These are phyloP conservation scores for Apiosordaria backusii DNA, from an alignment of 495 filamentous ascomycete genomes.

Conservation along the genomic window DNA sequence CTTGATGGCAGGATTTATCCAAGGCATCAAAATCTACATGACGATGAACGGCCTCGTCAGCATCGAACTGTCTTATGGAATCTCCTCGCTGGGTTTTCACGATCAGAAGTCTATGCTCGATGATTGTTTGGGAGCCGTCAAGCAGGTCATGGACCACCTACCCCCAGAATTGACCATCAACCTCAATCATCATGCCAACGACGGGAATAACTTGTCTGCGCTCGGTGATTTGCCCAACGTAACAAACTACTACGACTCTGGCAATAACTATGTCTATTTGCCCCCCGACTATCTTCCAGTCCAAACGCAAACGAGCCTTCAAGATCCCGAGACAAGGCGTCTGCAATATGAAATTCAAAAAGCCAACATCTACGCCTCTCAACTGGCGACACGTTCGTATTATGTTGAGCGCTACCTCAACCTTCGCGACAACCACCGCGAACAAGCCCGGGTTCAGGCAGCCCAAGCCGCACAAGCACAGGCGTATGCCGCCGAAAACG, in stretches of 20 bases:
- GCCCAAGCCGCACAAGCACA: conserved; percentile 17
- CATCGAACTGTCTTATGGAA: conserved; percentile 71
- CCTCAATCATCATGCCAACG: conserved; percentile 23
- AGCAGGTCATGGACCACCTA: conserved; percentile 55
- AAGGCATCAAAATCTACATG: conserved; percentile 66
- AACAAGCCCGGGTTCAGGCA: conserved; percentile 26
- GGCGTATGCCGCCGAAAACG: conserved; percentile 21
- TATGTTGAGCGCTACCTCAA: conserved; percentile 79
- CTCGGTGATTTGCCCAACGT: not conserved
- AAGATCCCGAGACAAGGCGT: conserved; percentile 37
- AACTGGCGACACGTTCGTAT: conserved; percentile 70
- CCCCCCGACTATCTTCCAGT: conserved; percentile 31
- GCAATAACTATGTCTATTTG: conserved; percentile 33
- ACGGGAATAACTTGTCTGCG: not conserved
- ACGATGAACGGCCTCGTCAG: conserved; percentile 66
- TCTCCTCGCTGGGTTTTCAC: conserved; percentile 65
- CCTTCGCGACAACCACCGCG: conserved; percentile 54
- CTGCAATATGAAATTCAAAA: conserved; percentile 83
- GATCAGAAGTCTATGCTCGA: conserved; percentile 63
- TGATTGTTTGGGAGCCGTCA: conserved; percentile 57
- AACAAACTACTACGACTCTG: conserved; percentile 16
- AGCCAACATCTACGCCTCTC: conserved; percentile 72
- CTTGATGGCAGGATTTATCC: conserved; percentile 68
- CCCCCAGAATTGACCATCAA: conserved; percentile 59
- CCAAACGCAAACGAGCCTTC: conserved; percentile 28